A percentile compares a stretch with the other conserved stretches of the same genome.
These are phyloP conservation scores for Paramyrothecium roridum DNA, from an alignment of 2,329 filamentous ascomycete species.

Conservation along the genomic window DNA sequence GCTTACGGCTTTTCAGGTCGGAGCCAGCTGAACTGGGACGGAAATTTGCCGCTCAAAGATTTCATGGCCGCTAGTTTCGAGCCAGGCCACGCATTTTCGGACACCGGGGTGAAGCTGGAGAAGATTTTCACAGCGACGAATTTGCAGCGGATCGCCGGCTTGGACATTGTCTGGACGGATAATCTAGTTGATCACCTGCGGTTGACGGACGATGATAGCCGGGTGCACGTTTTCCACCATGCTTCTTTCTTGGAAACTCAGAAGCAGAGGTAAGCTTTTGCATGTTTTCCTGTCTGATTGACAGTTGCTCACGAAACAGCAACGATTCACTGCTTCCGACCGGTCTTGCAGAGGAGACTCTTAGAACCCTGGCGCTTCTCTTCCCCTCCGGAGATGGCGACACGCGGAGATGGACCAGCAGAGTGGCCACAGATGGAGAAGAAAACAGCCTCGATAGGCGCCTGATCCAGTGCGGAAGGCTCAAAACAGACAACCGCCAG, in stretches of 20 bases:
- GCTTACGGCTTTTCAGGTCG: neutral
- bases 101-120: neutral
- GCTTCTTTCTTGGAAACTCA: neutral
- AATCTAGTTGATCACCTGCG: neutral
- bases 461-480: conserved; percentile 18
- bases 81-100: neutral
- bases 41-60: neutral
- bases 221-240: neutral
- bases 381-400: conserved; percentile 25
- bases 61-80: neutral
- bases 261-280: neutral
- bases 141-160: neutral
- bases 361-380: conserved; percentile 31
- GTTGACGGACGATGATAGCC: neutral
- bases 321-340: conserved; percentile 19
- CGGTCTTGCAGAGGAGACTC: conserved; percentile 29
- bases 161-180: neutral
- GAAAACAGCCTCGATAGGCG: neutral
- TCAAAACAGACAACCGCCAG: conserved; percentile 19
- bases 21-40: neutral
- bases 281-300: neutral
- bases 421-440: neutral
- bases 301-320: neutral
- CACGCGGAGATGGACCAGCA: conserved; percentile 17
- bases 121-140: neutral